A percentile compares a stretch with the other conserved stretches of the same genome.
Conservation (phyloP, 257 asterid species). For the Nicotiana sylvestris region DNA sequence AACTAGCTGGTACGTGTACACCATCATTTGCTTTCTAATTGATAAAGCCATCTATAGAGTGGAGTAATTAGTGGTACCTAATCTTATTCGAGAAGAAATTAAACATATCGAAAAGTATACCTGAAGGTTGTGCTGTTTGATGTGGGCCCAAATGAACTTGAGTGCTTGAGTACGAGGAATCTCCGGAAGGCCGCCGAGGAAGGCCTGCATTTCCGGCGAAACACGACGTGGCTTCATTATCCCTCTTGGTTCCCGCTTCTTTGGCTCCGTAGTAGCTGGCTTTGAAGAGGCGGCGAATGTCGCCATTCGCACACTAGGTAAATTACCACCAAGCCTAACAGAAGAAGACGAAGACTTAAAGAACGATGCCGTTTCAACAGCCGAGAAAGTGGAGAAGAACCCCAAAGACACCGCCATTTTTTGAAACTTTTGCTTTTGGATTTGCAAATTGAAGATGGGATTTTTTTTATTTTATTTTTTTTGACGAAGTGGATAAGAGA, state of each 20-base stretch:
- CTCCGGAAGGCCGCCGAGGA: constrained; percentile 16
- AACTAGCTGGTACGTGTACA: no score
- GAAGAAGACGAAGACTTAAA: constrained; percentile 4
- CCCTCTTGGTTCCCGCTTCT: constrained; percentile 20
- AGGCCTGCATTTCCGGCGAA: constrained; percentile 25
- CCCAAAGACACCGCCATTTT: constrained; percentile 5
- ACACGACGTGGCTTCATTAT: constrained; percentile 22
- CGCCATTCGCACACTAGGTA: neutral
- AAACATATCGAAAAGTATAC: neutral
- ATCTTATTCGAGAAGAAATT: no score
- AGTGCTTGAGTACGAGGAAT: constrained; percentile 26
- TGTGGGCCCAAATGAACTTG: constrained; percentile 24
- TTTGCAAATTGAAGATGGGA: neutral
- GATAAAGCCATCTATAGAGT: no score
- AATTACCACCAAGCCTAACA: neutral
- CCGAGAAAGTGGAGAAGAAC: neutral
- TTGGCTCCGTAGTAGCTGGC: constrained; percentile 10
- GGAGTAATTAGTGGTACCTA: no score
- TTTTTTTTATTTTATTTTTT: neutral
- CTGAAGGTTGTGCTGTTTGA: constrained; percentile 24
- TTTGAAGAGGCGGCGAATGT: constrained; percentile 1
- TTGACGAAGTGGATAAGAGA: neutral
- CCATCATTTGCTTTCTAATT: no score
- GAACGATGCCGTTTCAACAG: neutral
- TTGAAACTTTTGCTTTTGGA: neutral